These are phyloP conservation scores for Tricladium varicosporioides DNA, from an alignment of 2,329 filamentous ascomycete genomes.

Conservation along the genomic window DNA sequence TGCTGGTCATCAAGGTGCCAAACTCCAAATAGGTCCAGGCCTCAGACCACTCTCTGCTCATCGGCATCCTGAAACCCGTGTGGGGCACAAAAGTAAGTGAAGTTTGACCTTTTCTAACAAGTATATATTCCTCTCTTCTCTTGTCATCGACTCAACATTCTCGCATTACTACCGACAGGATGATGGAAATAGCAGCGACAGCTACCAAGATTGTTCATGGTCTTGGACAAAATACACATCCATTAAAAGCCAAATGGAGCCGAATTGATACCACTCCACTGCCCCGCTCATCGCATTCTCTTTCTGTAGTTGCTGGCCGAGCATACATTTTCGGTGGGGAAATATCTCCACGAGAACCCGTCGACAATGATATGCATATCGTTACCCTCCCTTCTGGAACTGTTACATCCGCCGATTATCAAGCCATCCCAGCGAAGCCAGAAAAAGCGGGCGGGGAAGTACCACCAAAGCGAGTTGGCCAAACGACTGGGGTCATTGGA, in stretches of 20 bases:
- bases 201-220: slow-evolving; percentile 23
- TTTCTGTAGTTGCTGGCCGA: slow-evolving; percentile 58
- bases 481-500: slow-evolving; percentile 67
- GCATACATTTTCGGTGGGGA: slow-evolving; percentile 79
- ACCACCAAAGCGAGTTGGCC: slow-evolving; percentile 69
- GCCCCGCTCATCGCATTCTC: slow-evolving; percentile 70
- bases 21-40: not conserved
- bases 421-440: slow-evolving; percentile 49
- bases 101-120: too few species aligned
- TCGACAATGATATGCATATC: slow-evolving; percentile 71
- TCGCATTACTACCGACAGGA: slow-evolving; percentile 18
- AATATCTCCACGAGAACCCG: slow-evolving; percentile 59
- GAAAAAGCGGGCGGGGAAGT: slow-evolving; percentile 44
- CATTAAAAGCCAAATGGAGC: slow-evolving; percentile 58
- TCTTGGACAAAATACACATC: slow-evolving; percentile 28
- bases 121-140: too few species aligned
- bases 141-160: not conserved
- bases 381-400: slow-evolving; percentile 58
- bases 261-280: slow-evolving; percentile 53
- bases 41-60: not conserved
- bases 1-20: not conserved
- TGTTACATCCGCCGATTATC: slow-evolving; percentile 56
- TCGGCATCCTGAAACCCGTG: not conserved
- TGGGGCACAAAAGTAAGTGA: too few species aligned
- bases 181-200: slow-evolving; percentile 29